Evolutionary conservation across 371 early-diverging fungal genomes (phyloP).

Genomic region (Funneliformis caledonium): DNA sequence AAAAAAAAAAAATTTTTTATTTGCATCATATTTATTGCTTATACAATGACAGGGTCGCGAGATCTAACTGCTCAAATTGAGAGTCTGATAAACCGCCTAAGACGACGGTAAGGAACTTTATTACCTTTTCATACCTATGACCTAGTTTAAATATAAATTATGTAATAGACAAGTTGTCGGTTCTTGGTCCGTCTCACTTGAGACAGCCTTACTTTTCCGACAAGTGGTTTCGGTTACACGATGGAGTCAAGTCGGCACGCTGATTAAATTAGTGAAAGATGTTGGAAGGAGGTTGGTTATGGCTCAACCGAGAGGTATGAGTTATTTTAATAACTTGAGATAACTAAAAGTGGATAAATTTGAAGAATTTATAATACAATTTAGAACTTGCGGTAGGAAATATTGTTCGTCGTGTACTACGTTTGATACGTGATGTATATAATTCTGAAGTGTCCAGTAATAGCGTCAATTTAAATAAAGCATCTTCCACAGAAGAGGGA

Average conservation of each 20-base stretch:
- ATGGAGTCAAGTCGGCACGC: conserved; percentile 69
- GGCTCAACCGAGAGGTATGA: conserved; percentile 84
- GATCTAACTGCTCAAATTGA: conserved; percentile 38
- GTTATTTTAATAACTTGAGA: not conserved
- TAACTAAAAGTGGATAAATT: not conserved
- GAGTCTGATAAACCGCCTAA: conserved; percentile 28
- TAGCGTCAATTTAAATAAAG: not conserved
- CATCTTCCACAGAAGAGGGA: conserved; percentile 9
- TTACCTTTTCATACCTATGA: not conserved
- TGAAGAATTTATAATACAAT: not conserved
- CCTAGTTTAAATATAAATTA: not conserved
- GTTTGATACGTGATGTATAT: conserved; percentile 78
- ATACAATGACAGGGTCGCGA: conserved; percentile 31
- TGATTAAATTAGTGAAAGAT: conserved; percentile 67
- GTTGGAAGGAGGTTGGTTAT: conserved; percentile 69
- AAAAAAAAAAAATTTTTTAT: not conserved
- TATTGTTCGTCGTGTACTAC: conserved; percentile 82
- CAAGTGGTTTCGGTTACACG: conserved; percentile 77
- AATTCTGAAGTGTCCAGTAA: conserved; percentile 41
- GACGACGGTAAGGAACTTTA: conserved; percentile 33
- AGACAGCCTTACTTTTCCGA: conserved; percentile 79
- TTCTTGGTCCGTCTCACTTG: conserved; percentile 75
- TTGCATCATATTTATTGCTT: not conserved
- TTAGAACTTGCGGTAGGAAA: conserved; percentile 87
- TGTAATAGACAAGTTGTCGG: conserved; percentile 76